Evolutionary conservation across 345 rosid genomes (phyloP).

Genomic region (Cardamine occulta): DNA sequence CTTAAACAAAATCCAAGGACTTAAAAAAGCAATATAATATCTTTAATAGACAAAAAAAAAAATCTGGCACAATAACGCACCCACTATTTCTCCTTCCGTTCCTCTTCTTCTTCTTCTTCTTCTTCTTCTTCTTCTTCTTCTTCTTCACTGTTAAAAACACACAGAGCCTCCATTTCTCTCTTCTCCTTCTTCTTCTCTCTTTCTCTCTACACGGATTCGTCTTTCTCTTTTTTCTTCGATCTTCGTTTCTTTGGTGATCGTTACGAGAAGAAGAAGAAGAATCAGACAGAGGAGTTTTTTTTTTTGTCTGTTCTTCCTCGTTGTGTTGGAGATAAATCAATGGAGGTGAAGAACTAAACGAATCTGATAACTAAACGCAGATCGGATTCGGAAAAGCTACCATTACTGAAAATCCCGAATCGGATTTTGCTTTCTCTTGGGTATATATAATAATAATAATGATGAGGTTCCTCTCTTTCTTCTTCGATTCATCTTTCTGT

Average conservation of each 20-base stretch:
- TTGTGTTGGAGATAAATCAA: background rate
- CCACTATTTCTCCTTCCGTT: constrained; percentile 38
- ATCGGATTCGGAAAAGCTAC: background rate
- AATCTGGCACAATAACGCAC: constrained; percentile 35
- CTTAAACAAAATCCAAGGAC: background rate
- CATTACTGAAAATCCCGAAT: background rate
- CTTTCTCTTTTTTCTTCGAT: background rate
- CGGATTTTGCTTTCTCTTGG: constrained; percentile 13
- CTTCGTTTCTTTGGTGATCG: constrained; percentile 11
- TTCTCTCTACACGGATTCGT: background rate
- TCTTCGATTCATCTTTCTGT: constrained; percentile 9
- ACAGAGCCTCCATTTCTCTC: constrained; percentile 15
- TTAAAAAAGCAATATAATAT: background rate
- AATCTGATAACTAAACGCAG: constrained; percentile 13
- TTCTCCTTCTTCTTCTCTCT: background rate
- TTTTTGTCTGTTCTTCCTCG: background rate
- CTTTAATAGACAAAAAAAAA: constrained; percentile 1
- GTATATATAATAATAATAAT: constrained; percentile 32
- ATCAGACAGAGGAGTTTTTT: background rate
- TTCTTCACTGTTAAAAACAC: constrained; percentile 30
- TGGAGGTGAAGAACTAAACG: constrained; percentile 27
- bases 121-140: constrained; percentile 27
- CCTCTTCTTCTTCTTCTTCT: background rate
- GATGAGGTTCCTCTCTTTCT: constrained; percentile 44
- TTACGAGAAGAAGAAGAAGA: constrained; percentile 5